Percentiles rank a stretch among this genome's conserved stretches.
phyloP scores from a whole-genome alignment of 1,139 yeast species.

The Candida glucosophila region DNA sequence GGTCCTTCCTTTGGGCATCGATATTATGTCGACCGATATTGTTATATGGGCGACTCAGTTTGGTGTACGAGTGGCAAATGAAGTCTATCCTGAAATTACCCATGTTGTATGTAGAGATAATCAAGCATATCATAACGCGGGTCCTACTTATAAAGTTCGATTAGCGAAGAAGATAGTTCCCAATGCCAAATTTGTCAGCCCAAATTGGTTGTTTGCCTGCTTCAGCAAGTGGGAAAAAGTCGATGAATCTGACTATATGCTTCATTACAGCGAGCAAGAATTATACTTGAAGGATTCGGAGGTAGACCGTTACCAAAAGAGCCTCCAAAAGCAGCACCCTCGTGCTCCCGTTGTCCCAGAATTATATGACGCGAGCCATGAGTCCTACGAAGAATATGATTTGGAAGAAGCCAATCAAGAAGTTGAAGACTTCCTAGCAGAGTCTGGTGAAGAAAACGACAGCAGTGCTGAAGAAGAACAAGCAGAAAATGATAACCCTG shows the following conservation, averaged over 20 bases:
- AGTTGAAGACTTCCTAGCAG: slow-evolving; percentile 53
- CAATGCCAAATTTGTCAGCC: slow-evolving; percentile 72
- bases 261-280: slow-evolving; percentile 36
- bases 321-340: too few relatives aligned
- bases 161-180: slow-evolving; percentile 58
- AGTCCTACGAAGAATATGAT: slow-evolving; percentile 27
- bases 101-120: slow-evolving; percentile 80
- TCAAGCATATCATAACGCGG: slow-evolving; percentile 26
- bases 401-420: slow-evolving; percentile 52
- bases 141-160: slow-evolving; percentile 65
- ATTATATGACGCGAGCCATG: too few relatives aligned
- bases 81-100: slow-evolving; percentile 68
- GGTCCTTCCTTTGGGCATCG: slow-evolving; percentile 69
- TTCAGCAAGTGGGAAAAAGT: slow-evolving; percentile 69
- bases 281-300: slow-evolving; percentile 37
- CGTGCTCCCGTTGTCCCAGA: too few relatives aligned
- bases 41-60: slow-evolving; percentile 89
- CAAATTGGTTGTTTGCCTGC: slow-evolving; percentile 89
- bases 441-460: slow-evolving; percentile 42
- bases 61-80: slow-evolving; percentile 80
- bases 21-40: slow-evolving; percentile 66
- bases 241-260: slow-evolving; percentile 51
- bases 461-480: slow-evolving; percentile 27
- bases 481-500: slow-evolving; percentile 11
- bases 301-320: slow-evolving; percentile 33